Percentiles rank a stretch among this genome's conserved stretches.
phyloP scores from a whole-genome alignment of 164 flowering plant genomes.

The Aristolochia contorta region DNA sequence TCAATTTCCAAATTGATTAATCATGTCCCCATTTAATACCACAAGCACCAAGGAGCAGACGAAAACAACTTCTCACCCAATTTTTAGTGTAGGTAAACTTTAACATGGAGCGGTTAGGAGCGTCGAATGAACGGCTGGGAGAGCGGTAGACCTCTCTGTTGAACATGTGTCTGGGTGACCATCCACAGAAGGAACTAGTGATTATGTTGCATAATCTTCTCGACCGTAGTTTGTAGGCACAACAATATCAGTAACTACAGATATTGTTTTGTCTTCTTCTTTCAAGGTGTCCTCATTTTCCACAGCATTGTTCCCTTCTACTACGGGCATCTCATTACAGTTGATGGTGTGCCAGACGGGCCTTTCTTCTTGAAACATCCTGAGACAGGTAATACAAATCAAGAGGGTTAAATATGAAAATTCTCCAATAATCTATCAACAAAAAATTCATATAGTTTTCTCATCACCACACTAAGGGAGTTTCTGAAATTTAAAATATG shows the following conservation, averaged over 20 bases:
- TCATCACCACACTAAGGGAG: too few species aligned
- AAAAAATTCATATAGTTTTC: neutral
- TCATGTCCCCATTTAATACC: too few species aligned
- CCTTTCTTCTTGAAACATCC: conserved; percentile 75
- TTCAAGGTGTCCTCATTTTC: conserved; percentile 16
- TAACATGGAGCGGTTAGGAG: too few species aligned
- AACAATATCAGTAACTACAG: conserved; percentile 31
- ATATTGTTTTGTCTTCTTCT: conserved; percentile 22
- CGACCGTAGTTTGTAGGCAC: conserved; percentile 16
- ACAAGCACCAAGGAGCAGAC: too few species aligned
- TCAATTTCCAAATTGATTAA: too few species aligned
- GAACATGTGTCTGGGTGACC: too few species aligned
- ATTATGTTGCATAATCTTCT: conserved; percentile 19
- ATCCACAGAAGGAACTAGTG: neutral
- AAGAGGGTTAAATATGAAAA: neutral
- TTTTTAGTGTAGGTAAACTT: too few species aligned
- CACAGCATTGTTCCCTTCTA: conserved; percentile 16
- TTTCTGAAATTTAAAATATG: too few species aligned
- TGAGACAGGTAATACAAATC: conserved; percentile 19
- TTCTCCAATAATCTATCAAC: neutral
- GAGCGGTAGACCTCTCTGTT: too few species aligned
- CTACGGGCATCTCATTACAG: conserved; percentile 60
- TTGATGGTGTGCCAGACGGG: conserved; percentile 73
- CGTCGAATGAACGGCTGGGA: neutral
- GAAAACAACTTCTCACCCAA: too few species aligned